Base-by-base conservation (phyloP, 2,329 filamentous ascomycete genomes). In the Cadophora malorum region DNA sequence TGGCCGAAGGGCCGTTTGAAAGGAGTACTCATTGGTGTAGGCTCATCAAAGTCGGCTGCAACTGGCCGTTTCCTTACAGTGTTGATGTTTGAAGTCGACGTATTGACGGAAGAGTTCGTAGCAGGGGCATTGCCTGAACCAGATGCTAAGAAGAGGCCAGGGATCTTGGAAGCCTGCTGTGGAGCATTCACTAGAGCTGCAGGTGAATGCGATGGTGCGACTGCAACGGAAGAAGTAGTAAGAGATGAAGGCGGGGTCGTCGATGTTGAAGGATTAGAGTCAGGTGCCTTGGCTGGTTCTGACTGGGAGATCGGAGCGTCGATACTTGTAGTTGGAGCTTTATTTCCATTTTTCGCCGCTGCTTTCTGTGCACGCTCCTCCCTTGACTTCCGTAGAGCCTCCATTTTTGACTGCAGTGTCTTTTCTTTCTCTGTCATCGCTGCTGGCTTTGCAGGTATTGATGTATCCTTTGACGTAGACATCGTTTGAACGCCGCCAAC, bases 391-490 rank as follows among this genome's bases (percentile, higher is more conserved):
- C 88, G 88, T 25, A 96, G 80, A 25, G 90, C 90, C 68, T 93
- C 92, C 76, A 97, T 90, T 72, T 93, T 93, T 76, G 93, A 87
- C 71, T 92, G 88, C 58, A 94, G 84, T 38, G 94, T 80, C 67
- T 84, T 86, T 67, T 92, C 92, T 69, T 92, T 97, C 71, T 93
- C 86, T 21, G 87, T 87, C 75, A 90, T 87, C 38, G 49, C 70
- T 35, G 73, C 35, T 63, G 69, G 50, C 31, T 74, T 75, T 31
- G 69, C 49, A 65, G 72, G 45, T 61, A 68, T 41, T 56, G 52
- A 3, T 19, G 53, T 25, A 56, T 16, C n/a, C 16, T 25, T 63
- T 50, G 59, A 38, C 12, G 33, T 19, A 16, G 16, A 14, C 47
- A 45, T 21, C 14, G 47, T 21, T 33, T 35, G 50, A 31, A 35